phyloP scores from a whole-genome alignment of 129 eudicot genomes.

The Logfia minima region DNA sequence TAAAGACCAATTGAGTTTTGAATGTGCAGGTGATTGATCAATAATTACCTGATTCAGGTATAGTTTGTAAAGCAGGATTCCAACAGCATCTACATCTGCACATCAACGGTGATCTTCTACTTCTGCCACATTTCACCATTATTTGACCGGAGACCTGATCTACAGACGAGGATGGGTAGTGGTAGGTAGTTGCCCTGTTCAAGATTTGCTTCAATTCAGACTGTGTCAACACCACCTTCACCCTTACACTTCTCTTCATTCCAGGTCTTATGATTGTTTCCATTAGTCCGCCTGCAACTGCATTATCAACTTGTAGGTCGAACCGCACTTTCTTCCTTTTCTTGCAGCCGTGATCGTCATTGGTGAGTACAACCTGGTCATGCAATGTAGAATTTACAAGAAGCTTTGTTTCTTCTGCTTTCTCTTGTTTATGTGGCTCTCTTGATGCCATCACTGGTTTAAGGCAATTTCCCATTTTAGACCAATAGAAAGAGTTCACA shows the following conservation, averaged over 20 bases:
- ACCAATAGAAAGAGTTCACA: background rate
- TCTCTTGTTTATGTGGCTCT: slow-evolving; percentile 16
- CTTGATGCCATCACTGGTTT: slow-evolving; percentile 12
- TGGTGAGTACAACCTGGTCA: slow-evolving; percentile 10
- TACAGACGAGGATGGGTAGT: slow-evolving; percentile 14
- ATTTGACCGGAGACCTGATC: slow-evolving; percentile 9
- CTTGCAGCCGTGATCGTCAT: background rate
- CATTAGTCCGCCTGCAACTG: background rate
- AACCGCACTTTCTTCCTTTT: slow-evolving; percentile 27
- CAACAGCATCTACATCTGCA: slow-evolving; percentile 27
- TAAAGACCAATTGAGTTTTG: background rate
- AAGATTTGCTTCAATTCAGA: slow-evolving; percentile 37
- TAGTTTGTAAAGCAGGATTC: slow-evolving; percentile 45
- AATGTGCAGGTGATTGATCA: background rate
- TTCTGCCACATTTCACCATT: slow-evolving; percentile 15
- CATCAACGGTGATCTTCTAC: slow-evolving; percentile 12
- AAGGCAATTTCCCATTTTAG: slow-evolving; percentile 34
- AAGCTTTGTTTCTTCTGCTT: slow-evolving; percentile 22
- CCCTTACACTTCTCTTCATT: slow-evolving; percentile 32
- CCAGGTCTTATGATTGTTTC: slow-evolving; percentile 19
- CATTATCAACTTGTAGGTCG: slow-evolving; percentile 17
- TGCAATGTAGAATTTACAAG: slow-evolving; percentile 19
- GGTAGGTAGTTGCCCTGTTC: slow-evolving; percentile 21
- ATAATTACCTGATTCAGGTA: slow-evolving; percentile 32
- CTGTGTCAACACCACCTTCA: slow-evolving; percentile 41